These are phyloP conservation scores for Calycina marina DNA, from an alignment of 2,329 filamentous ascomycete genomes.

Conservation along the genomic window DNA sequence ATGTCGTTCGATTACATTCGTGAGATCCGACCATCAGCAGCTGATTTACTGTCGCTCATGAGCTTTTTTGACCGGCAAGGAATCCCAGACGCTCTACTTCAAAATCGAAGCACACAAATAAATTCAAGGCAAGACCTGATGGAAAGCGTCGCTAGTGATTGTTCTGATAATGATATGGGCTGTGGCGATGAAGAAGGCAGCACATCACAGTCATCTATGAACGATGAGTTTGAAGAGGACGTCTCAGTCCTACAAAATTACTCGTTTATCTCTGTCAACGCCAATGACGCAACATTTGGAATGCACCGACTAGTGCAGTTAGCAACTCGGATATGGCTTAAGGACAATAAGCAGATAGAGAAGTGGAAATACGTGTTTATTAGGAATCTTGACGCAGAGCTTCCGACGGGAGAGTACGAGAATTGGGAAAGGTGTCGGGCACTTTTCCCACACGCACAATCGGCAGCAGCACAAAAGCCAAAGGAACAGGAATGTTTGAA, in stretches of 20 bases:
- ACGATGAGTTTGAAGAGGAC: constrained; percentile 22
- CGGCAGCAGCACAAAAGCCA: constrained; percentile 9
- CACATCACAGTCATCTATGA: constrained; percentile 3
- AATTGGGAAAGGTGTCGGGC: constrained; percentile 22
- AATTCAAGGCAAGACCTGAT: constrained; percentile 6
- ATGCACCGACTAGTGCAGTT: constrained; percentile 13
- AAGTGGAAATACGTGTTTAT: constrained; percentile 9
- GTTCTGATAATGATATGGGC: too few species aligned
- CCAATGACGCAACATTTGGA: constrained; percentile 8
- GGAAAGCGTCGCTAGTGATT: constrained; percentile 2
- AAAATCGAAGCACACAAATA: too few species aligned
- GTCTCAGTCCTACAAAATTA: constrained; percentile 23
- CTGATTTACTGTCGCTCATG: constrained; percentile 29
- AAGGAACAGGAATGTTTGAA: constrained; percentile 5
- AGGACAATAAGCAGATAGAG: constrained; percentile 4
- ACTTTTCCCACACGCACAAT: constrained; percentile 22
- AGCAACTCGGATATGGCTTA: constrained; percentile 14
- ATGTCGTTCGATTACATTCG: too few species aligned
- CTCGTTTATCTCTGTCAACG: constrained; percentile 22
- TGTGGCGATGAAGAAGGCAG: constrained; percentile 5
- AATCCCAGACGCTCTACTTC: constrained; percentile 26
- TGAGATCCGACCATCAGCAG: constrained; percentile 21
- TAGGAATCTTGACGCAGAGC: constrained; percentile 7
- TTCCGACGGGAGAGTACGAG: constrained; percentile 15
- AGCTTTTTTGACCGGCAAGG: too few species aligned